Base-by-base conservation (phyloP, 352 stramenopile species). In the Globisporangium recalcitrans region DNA sequence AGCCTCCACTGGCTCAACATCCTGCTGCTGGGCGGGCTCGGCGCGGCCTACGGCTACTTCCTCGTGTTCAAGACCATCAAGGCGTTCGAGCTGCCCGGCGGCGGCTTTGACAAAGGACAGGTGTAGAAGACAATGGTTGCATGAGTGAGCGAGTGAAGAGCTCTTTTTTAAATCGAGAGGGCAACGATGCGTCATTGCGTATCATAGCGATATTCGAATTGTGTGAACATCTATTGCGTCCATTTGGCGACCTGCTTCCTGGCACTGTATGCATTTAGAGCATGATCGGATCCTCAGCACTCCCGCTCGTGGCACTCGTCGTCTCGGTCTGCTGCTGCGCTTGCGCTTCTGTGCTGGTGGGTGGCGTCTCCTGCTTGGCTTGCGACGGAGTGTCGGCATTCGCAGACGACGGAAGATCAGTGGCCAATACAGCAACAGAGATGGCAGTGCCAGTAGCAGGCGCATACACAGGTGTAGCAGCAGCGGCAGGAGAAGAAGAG, bases 61-160 rank as follows among this genome's bases (percentile, higher is more conserved):
- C 74, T 95, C 32, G 62, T 81, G 40, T 93, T 91, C 73, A 92
- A 90, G 78, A 90, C 86, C 59, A 92, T 93, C 69, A 95, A 95
- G 70, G 83, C 82, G 26, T 95, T 95, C 53, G 86, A 95, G 63
- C 70, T 95, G 26, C 86, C 86, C 34, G 47, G 55, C 6, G 26
- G 40, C n/a, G 46, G 77, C 52, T 73, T 78, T 51, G 71, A 80
- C 44, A 90, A 88, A 60, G 69, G 70, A 16, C 32, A 70, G 24
- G 62, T 88, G 34, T 91, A 66, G 29, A 10, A n/a, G 27, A n/a
- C 14, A 55, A 7, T n/a, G 26, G 5, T 19, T 22, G 14, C 6
- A 3, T 22, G n/a, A 27, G 3, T 22, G 22, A 1, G 14, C 36
- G 8, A 54, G 27, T 53, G 26, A 36, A 16, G 19, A 13, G 49